Conservation (phyloP, 2,329 filamentous ascomycete species). For the Colletotrichum endophyticum region DNA sequence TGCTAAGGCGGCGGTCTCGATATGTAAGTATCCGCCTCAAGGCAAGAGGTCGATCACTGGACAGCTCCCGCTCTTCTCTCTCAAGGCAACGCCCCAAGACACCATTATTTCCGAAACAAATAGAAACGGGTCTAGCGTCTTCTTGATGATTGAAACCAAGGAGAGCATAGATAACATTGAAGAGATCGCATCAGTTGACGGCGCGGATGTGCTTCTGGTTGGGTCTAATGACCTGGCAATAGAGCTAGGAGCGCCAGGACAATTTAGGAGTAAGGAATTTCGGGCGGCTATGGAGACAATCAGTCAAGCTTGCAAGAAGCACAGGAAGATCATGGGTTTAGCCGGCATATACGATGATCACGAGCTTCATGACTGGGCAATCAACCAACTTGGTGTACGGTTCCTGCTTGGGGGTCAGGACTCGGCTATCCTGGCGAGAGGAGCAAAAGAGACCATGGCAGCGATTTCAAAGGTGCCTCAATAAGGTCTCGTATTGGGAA, state of each 20-base stretch:
- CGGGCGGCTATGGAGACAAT: conserved; percentile 20
- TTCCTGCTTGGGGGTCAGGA: conserved; percentile 24
- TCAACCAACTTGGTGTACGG: conserved; percentile 20
- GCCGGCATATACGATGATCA: conserved; percentile 26
- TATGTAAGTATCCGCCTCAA: conserved; percentile 28
- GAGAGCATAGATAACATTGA: conserved; percentile 28
- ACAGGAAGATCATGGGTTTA: conserved; percentile 27
- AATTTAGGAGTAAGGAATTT: conserved; percentile 24
- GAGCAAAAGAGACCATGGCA: background rate
- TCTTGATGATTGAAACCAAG: conserved; percentile 31
- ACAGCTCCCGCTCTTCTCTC: conserved; percentile 25
- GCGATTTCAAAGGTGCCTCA: background rate
- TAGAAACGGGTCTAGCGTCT: conserved; percentile 24
- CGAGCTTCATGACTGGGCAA: conserved; percentile 22
- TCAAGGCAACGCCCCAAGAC: conserved; percentile 24
- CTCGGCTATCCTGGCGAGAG: conserved; percentile 12
- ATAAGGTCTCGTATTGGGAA: background rate
- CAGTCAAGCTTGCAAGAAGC: conserved; percentile 20
- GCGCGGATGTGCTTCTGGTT: conserved; percentile 34
- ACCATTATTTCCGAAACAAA: conserved; percentile 27
- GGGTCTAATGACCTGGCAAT: conserved; percentile 34
- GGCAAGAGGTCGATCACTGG: conserved; percentile 29
- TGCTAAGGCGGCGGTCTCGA: conserved; percentile 28
- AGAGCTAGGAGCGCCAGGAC: conserved; percentile 26
- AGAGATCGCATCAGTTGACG: conserved; percentile 32